Evolutionary conservation across 371 early-diverging fungal genomes (phyloP), one percentile per base, ranked within the genome.

Genomic region (Umbelopsis sp.): DNA sequence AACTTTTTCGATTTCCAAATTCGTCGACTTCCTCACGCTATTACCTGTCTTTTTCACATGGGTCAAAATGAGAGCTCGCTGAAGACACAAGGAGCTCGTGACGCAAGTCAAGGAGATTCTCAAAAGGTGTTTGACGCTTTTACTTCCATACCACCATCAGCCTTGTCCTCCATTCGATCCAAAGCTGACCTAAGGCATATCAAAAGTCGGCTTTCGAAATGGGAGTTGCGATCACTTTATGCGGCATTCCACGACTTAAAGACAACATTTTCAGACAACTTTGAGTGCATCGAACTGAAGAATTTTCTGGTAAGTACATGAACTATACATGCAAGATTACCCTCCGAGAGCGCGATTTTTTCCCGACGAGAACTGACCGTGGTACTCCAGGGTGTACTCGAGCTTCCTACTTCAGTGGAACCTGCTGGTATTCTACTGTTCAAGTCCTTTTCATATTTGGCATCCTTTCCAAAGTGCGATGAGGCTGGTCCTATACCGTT

Each of bases 401-500:
- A 72, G 4, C 64, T 86, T 12, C 81, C 86, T 10, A 25, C 66
- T 16, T 65, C 72, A 52, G 57, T 81, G 3, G 80, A 79, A 25
- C 74, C 78, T 20, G 81, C 80, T 1, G 80, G 76, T 8, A 66
- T 81, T 12, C 48, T 86, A 8, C 53, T 86, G 14, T 86, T 77
- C 70, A 80, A 81, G 57, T 71, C 82, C 4, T 81, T 86, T 57
- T 81, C 79, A 11, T 80, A 81, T 35, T 65, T 82, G 12, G 84
- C 80, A 25, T 77, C 78, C 20, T 81, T 79, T 50, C 81, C 81
- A 22, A 68, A 70, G 25, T 71, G 72, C 37, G 32, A 44, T 44
- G 62, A 57, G 14, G 44, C 66, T 8, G 76, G 69, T 18, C 68
- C 74, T 14, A 65, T 71, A 2, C 72, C 69, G 4, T 46, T 82